A percentile compares a stretch with the other conserved stretches of the same genome.
phyloP scores from a whole-genome alignment of 192 early-diverging fungal genomes.

The Coemansia sp. region DNA sequence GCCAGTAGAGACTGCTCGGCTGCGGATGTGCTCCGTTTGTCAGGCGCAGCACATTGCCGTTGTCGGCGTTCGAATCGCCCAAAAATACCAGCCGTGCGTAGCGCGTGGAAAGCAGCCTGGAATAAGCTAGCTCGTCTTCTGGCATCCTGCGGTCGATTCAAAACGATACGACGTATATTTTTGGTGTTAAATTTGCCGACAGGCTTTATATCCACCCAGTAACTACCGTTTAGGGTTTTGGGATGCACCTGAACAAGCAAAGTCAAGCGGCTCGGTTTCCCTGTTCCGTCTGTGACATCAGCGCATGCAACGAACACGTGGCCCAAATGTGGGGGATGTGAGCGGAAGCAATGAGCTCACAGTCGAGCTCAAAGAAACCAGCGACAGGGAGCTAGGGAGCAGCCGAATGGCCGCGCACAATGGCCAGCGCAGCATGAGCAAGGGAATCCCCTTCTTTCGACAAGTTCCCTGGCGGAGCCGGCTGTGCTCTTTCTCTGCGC shows the following conservation, averaged over 20 bases:
- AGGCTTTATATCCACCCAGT: no score
- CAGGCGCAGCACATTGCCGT: constrained; percentile 38
- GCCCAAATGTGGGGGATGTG: constrained; percentile 1
- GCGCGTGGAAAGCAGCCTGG: neutral
- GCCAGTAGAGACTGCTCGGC: constrained; percentile 25
- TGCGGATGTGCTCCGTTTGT: constrained; percentile 18
- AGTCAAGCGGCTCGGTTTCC: neutral
- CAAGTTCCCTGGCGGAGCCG: no score
- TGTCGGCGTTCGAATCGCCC: constrained; percentile 47
- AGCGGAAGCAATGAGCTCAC: no score
- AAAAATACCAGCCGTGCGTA: constrained; percentile 35
- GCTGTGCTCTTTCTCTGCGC: no score
- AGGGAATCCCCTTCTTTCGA: neutral
- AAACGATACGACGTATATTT: neutral
- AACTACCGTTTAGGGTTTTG: neutral
- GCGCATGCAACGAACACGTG: neutral
- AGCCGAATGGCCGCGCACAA: no score
- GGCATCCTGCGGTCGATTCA: neutral
- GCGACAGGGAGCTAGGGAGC: no score
- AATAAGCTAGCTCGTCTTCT: neutral
- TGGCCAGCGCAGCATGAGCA: no score
- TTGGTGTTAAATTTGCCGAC: no score
- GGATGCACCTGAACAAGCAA: neutral
- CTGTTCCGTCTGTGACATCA: neutral
- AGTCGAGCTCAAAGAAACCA: no score